These are phyloP conservation scores for Stemphylium lycopersici DNA, from an alignment of 2,329 filamentous ascomycete species.

Conservation along the genomic window DNA sequence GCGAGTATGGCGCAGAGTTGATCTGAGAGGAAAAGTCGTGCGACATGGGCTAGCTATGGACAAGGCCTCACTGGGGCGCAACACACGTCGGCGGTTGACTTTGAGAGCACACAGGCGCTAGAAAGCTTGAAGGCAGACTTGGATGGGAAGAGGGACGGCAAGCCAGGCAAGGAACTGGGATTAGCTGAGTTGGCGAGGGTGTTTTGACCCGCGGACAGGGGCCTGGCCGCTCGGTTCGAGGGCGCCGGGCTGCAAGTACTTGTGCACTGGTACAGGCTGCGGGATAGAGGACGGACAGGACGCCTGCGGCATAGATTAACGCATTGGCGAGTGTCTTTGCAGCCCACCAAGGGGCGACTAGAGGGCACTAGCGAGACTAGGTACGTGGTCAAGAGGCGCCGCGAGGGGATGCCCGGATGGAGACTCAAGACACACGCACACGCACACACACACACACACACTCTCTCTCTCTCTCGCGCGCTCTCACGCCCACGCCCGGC, in stretches of 20 bases:
- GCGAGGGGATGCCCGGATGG: neutral
- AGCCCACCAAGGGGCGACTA: conserved; percentile 6
- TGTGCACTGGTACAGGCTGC: conserved; percentile 6
- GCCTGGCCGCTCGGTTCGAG: conserved; percentile 24
- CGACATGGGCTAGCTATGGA: conserved; percentile 42
- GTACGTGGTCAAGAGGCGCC: conserved; percentile 12
- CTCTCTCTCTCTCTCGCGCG: too few relatives aligned
- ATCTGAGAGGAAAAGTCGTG: conserved; percentile 38
- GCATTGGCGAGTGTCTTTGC: conserved; percentile 3
- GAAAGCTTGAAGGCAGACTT: conserved; percentile 15
- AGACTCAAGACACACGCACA: conserved; percentile 9
- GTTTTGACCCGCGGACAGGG: conserved; percentile 26
- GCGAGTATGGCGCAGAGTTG: conserved; percentile 39
- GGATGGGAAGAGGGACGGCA: conserved; percentile 16
- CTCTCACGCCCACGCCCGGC: conserved; percentile 20
- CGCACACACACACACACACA: neutral
- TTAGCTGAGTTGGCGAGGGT: conserved; percentile 28
- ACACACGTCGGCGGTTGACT: conserved; percentile 18
- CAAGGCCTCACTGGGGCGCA: conserved; percentile 29
- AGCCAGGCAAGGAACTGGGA: conserved; percentile 26
- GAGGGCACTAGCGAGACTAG: conserved; percentile 9
- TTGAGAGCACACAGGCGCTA: conserved; percentile 23
- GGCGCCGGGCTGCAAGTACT: conserved; percentile 21
- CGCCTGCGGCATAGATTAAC: conserved; percentile 1
- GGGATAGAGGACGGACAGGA: neutral